Evolutionary conservation across 805 yeast genomes (phyloP).

Genomic region (Candida coleopterorum): DNA sequence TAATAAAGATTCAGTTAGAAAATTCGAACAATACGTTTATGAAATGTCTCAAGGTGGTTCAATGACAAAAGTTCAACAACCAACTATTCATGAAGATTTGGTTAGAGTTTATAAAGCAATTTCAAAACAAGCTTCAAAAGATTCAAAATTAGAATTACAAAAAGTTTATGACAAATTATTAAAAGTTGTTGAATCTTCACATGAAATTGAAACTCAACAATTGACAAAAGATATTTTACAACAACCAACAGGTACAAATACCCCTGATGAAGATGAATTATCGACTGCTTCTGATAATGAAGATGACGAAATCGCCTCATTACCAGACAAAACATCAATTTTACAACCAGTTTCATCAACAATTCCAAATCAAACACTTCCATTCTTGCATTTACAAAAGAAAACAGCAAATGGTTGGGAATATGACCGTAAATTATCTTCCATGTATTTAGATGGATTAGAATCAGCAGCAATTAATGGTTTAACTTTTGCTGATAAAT

Average conservation of each 20-base stretch:
- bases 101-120: conserved; percentile 78
- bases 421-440: conserved; percentile 74
- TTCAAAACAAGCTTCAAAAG: conserved; percentile 58
- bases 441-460: conserved; percentile 79
- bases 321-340: conserved; percentile 66
- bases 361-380: conserved; percentile 80
- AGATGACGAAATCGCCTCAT: conserved; percentile 82
- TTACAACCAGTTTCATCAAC: conserved; percentile 69
- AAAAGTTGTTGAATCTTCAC: conserved; percentile 60
- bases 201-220: conserved; percentile 66
- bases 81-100: conserved; percentile 81
- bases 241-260: conserved; percentile 39
- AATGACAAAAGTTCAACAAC: conserved; percentile 64
- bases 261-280: conserved; percentile 35
- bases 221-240: conserved; percentile 51
- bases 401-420: conserved; percentile 76
- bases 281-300: conserved; percentile 43
- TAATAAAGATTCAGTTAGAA: conserved; percentile 86
- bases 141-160: conserved; percentile 65
- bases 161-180: conserved; percentile 66
- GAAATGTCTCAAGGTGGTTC: conserved; percentile 96
- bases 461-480: conserved; percentile 95
- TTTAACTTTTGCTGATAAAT: conserved; percentile 80
- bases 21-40: conserved; percentile 89
- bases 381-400: conserved; percentile 89